Base-by-base conservation (phyloP, 208 protist species). In the Leishmania aethiopica region DNA sequence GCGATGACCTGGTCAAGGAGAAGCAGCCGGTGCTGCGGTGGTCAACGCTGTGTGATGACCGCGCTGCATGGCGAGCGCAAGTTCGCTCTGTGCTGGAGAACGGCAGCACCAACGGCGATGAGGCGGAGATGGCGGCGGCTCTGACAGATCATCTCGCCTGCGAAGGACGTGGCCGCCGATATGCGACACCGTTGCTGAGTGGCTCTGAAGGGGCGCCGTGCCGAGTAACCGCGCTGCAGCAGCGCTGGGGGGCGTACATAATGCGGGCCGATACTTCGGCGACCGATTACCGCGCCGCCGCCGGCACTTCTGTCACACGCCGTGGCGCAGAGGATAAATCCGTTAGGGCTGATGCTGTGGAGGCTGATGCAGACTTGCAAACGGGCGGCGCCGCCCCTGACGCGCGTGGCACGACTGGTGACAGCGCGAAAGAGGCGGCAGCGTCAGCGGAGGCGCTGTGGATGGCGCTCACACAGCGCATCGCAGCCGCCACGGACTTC, bases 41-140 rank as follows among this genome's bases (percentile, higher is more conserved):
- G 84, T 80, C 84, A 10, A 86, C 84, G 62, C 71, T 90, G n/a
- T 84, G 76, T 45, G 86, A 88, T n/a, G 86, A 88, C 57, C 88
- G 84, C 22, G 79, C 75, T 19, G 22, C 75, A 69, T 82, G 89
- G 59, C 78, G 76, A 28, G 79, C 64, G 25, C 86, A 80, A 51
- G 67, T 92, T 55, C 53, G 76, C 10, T 57, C 77, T 13, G 71
- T 87, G 47, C 53, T 88, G 59, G 81, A 69, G 70, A 80, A 66
- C 53, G 53, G 70, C 74, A 62, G 55, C 75, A 45, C 75, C 49
- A 77, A 72, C 53, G 60, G 59, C 60, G 80, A 77, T 11, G 83
- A 75, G 32, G 69, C 51, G 42, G 75, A 77, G 55, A 55, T 42
- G 7, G 78, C 73, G n/a, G 72, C 74, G 0, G 66, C 72, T 49